These are phyloP conservation scores for Scedosporium minutisporum DNA, from an alignment of 2,329 filamentous ascomycete species.

Conservation along the genomic window DNA sequence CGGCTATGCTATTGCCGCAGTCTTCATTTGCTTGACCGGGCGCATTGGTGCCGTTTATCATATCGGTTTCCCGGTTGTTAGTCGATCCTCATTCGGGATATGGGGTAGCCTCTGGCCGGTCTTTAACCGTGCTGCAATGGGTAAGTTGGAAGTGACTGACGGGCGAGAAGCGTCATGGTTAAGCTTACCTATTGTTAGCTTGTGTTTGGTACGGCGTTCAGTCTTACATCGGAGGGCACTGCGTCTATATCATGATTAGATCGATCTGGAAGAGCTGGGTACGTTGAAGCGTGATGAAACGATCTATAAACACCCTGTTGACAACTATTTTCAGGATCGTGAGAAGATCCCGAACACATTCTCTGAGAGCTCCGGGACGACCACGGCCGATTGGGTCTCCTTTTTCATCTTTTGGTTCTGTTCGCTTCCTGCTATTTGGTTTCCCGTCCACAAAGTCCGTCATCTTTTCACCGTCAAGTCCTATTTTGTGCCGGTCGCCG, in stretches of 20 bases:
- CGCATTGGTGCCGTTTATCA: conserved; percentile 82
- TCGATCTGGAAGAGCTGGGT: conserved; percentile 68
- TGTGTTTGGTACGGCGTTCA: conserved; percentile 86
- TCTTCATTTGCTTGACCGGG: conserved; percentile 68
- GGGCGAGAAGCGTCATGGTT: neutral
- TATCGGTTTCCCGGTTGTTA: conserved; percentile 77
- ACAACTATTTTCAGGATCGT: conserved; percentile 24
- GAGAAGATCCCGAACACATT: conserved; percentile 59
- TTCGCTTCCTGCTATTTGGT: conserved; percentile 78
- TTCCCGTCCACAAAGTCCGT: conserved; percentile 78
- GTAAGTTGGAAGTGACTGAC: conserved; percentile 19
- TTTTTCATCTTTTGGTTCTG: conserved; percentile 83
- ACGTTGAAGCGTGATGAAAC: conserved; percentile 13
- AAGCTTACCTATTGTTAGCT: conserved; percentile 27
- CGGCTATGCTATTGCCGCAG: conserved; percentile 68
- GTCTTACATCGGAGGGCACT: conserved; percentile 73
- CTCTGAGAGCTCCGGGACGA: conserved; percentile 54
- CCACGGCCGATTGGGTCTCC: conserved; percentile 64
- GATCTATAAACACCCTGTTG: no score
- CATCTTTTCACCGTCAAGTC: conserved; percentile 90
- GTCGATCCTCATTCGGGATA: conserved; percentile 72
- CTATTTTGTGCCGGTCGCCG: conserved; percentile 73
- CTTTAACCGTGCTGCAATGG: conserved; percentile 78
- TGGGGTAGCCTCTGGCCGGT: conserved; percentile 87
- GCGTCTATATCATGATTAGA: conserved; percentile 81